phyloP scores from a whole-genome alignment of 2,329 filamentous ascomycete genomes.

The Sporothrix pallida region DNA sequence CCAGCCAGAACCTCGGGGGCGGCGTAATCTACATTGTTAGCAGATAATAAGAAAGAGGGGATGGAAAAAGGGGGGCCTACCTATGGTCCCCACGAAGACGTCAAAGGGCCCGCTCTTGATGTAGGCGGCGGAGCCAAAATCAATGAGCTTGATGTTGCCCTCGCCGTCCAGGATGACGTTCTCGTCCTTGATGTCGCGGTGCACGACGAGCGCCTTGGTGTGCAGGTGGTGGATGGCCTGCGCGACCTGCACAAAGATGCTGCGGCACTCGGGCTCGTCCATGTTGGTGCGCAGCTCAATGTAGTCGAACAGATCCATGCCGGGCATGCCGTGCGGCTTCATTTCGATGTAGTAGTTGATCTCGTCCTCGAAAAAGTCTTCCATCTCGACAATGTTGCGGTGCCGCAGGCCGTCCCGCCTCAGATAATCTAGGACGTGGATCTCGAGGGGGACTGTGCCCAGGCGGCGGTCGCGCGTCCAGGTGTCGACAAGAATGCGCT shows the following conservation, averaged over 20 bases:
- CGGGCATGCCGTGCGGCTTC: conserved; percentile 90
- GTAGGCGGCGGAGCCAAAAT: conserved; percentile 97
- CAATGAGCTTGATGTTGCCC: conserved; percentile 93
- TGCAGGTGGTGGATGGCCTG: conserved; percentile 90
- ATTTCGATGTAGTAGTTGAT: conserved; percentile 99
- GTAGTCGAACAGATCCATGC: conserved; percentile 99
- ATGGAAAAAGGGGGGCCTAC: too few relatives aligned
- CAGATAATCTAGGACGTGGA: conserved; percentile 94
- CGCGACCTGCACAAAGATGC: conserved; percentile 93
- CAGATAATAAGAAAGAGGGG: not conserved
- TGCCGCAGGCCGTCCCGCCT: conserved; percentile 72
- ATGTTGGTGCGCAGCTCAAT: conserved; percentile 96
- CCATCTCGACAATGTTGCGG: conserved; percentile 75
- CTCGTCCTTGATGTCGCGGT: conserved; percentile 98
- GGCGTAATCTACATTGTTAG: conserved; percentile 77
- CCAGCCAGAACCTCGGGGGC: conserved; percentile 97
- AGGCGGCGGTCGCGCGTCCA: conserved; percentile 94
- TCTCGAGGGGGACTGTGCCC: conserved; percentile 94
- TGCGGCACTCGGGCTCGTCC: conserved; percentile 91
- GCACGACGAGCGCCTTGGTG: conserved; percentile 86
- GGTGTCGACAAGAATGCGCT: conserved; percentile 94
- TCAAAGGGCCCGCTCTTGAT: conserved; percentile 98
- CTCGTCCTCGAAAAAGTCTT: conserved; percentile 77
- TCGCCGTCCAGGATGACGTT: conserved; percentile 96
- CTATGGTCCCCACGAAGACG: conserved; percentile 98